phyloP scores from a whole-genome alignment of 176 grass and related monocot species.

The Avena sativa region DNA sequence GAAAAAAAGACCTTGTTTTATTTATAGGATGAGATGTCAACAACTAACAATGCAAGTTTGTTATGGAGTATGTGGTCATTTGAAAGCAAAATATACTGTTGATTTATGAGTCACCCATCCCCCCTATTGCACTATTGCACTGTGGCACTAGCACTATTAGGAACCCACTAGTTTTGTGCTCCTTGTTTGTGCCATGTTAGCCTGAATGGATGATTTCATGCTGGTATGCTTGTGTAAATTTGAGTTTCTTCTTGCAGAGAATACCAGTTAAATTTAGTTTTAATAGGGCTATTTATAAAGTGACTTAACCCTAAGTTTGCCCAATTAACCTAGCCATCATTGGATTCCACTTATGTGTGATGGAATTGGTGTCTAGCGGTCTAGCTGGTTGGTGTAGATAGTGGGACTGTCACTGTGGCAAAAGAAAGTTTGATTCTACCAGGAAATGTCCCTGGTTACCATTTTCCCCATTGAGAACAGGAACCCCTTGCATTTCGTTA shows the following conservation, averaged over 20 bases:
- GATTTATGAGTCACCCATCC: neutral
- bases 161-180: neutral
- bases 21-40: neutral
- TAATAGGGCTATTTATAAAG: neutral
- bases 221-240: conserved; percentile 3
- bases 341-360: neutral
- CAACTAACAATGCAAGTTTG: neutral
- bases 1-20: conserved; percentile 1
- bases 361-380: conserved; percentile 1
- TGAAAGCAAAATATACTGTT: neutral
- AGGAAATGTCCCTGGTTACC: neutral
- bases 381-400: neutral
- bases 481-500: neutral
- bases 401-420: neutral
- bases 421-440: conserved; percentile 2
- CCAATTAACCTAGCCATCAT: conserved; percentile 12
- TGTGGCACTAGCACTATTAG: neutral
- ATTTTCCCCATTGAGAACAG: neutral
- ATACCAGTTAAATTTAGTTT: too few species aligned
- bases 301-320: neutral
- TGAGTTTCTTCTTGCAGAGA: too few species aligned
- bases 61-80: neutral
- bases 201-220: conserved; percentile 8
- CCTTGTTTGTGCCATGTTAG: neutral
- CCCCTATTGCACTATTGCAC: neutral